phyloP scores from a whole-genome alignment of 108 stramenopile genomes.

The Parietichytrium sp. region DNA sequence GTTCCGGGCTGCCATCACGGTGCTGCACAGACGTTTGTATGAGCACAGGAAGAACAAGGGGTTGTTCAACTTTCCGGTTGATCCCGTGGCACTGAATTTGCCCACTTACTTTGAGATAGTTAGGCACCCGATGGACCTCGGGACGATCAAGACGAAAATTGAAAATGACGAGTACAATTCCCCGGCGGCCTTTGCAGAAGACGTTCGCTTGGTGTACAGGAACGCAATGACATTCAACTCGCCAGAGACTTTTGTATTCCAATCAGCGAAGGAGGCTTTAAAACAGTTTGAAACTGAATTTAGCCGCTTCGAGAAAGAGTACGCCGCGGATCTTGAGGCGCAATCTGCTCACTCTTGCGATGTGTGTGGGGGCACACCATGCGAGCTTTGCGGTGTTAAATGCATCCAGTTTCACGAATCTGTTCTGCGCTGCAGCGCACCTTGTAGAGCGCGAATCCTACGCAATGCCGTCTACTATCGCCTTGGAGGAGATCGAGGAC shows the following conservation, averaged over 20 bases:
- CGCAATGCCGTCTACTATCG: conserved; percentile 80
- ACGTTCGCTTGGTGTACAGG: conserved; percentile 73
- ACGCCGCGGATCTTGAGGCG: background rate
- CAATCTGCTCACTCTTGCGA: conserved; percentile 1
- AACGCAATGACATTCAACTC: conserved; percentile 84
- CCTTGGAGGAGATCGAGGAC: conserved; percentile 67
- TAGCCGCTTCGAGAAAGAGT: background rate
- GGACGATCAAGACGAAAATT: conserved; percentile 71
- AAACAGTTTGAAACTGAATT: conserved; percentile 4
- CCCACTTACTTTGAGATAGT: conserved; percentile 91
- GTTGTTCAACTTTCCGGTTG: conserved; percentile 86
- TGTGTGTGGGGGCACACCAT: conserved; percentile 46
- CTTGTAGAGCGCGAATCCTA: conserved; percentile 69
- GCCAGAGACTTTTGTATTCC: conserved; percentile 75
- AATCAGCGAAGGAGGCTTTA: conserved; percentile 65
- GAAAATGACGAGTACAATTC: conserved; percentile 73
- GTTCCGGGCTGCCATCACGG: too few species aligned
- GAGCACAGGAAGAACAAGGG: conserved; percentile 71
- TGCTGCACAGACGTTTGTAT: conserved; percentile 59
- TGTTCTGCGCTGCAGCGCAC: conserved; percentile 52
- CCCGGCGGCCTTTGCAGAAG: conserved; percentile 65
- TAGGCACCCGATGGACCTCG: conserved; percentile 78
- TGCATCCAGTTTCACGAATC: conserved; percentile 46
- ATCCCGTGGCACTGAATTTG: conserved; percentile 80
- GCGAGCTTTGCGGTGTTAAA: conserved; percentile 70